phyloP scores from a whole-genome alignment of 768 basidiomycete genomes.

The Astraeus odoratus region DNA sequence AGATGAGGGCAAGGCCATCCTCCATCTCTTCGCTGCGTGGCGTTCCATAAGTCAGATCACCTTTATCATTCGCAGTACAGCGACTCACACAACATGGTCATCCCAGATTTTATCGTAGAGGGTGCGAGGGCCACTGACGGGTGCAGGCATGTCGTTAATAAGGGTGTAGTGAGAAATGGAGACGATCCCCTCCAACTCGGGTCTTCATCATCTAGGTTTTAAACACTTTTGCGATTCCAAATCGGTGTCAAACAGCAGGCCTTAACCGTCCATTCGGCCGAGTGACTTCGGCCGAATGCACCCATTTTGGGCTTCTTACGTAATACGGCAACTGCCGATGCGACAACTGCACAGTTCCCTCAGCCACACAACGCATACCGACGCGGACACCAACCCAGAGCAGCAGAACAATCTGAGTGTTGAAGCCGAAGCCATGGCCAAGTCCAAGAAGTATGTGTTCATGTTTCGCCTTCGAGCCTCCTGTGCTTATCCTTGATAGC shows the following conservation, averaged over 20 bases:
- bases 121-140: constrained; percentile 66
- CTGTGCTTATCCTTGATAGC: constrained; percentile 32
- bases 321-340: constrained; percentile 17
- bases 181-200: background rate
- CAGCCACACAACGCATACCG: constrained; percentile 22
- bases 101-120: constrained; percentile 99
- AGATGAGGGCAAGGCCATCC: constrained; percentile 73
- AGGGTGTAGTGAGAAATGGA: constrained; percentile 2
- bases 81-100: constrained; percentile 82
- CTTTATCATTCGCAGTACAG: constrained; percentile 5
- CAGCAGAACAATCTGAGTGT: constrained; percentile 3
- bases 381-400: background rate
- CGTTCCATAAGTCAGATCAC: constrained; percentile 7
- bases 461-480: constrained; percentile 2
- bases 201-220: constrained; percentile 1
- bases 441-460: constrained; percentile 87
- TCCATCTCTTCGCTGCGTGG: constrained; percentile 56
- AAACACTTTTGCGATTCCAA: background rate
- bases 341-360: constrained; percentile 25
- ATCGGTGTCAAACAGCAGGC: background rate
- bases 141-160: constrained; percentile 40
- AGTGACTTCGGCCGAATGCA: background rate
- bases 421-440: constrained; percentile 62
- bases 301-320: background rate
- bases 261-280: background rate